Base-by-base conservation (phyloP, 2,329 filamentous ascomycete species). In the Alternaria sp. region DNA sequence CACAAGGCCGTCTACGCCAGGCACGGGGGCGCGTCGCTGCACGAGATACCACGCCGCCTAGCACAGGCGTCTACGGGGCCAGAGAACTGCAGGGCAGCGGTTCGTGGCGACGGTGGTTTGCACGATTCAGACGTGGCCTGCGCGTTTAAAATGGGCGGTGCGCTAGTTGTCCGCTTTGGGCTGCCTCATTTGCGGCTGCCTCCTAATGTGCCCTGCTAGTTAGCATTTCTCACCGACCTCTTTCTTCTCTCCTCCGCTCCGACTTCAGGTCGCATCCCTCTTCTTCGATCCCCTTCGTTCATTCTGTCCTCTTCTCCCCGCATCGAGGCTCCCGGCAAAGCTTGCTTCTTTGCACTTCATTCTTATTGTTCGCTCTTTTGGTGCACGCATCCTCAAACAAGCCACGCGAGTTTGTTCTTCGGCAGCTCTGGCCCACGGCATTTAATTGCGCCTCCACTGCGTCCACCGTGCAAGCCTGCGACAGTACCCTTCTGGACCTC, bases 311-410 rank as follows among this genome's bases (percentile, higher is more conserved):
- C 67, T 77, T 79, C 72, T 76, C 65, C 59, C 67, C 69, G 73
- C 75, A 66, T 70, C 63, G 73, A 72, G 71, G 73, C 59, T 66
- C 66, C 63, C 59, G 74, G 67, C 69, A 76, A 75, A 70, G 65
- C 61, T 64, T 55, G 66, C 75, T 74, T 73, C 76, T 71, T 74
- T 74, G 74, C 74, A 58, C 62, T 79, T 78, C 75, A 74, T 79
- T 80, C 67, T 78, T 78, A 75, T 78, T 78, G 74, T 77, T 75
- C 77, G 69, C 76, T 79, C 75, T 75, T 79, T 79, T 65, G 74
- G 68, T 69, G 69, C 74, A 70, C 70, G 69, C 72, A 73, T 69
- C 72, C 69, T 71, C 74, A 72, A 72, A 72, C 71, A 73, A 70
- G 67, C 76, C 72, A 66, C 66, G 63, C 67, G 63, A 61, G 66